Percentiles rank a stretch among this genome's conserved stretches.
Evolutionary conservation across 2,329 filamentous ascomycete species (phyloP).

Genomic region (Cadophora malorum): DNA sequence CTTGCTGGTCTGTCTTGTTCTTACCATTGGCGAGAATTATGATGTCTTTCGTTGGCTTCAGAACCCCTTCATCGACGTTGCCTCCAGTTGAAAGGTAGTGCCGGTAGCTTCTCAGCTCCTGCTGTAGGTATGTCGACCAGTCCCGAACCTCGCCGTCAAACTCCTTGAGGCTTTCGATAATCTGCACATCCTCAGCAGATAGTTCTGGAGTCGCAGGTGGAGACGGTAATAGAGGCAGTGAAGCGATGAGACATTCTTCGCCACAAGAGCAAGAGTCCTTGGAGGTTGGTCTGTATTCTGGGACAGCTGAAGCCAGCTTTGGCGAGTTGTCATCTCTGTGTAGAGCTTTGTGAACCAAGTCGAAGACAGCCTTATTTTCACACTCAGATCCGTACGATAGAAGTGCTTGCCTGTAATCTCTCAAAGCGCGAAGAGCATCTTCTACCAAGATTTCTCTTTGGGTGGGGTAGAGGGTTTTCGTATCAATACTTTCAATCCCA

Average conservation of each 20-base stretch:
- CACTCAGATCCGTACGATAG: not conserved
- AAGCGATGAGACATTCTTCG: not conserved
- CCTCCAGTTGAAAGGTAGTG: not conserved
- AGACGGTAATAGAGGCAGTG: not conserved
- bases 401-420: not conserved
- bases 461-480: not conserved
- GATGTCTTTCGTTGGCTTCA: not conserved
- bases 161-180: not conserved
- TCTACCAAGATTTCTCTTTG: not conserved
- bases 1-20: not conserved
- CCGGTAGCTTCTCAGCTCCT: not conserved
- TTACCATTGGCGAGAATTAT: not conserved
- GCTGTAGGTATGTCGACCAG: conserved; percentile 5
- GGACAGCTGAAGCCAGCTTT: not conserved
- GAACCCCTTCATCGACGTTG: not conserved
- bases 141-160: not conserved
- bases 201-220: not conserved
- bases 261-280: conserved; percentile 2
- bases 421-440: not conserved
- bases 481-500: not conserved
- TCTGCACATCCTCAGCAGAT: not conserved
- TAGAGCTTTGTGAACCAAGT: not conserved
- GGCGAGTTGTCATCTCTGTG: not conserved
- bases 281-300: not conserved
- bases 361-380: not conserved